These are phyloP conservation scores for Cutaneotrichosporon sp. DNA, from an alignment of 1,284 basidiomycete genomes.

Conservation along the genomic window DNA sequence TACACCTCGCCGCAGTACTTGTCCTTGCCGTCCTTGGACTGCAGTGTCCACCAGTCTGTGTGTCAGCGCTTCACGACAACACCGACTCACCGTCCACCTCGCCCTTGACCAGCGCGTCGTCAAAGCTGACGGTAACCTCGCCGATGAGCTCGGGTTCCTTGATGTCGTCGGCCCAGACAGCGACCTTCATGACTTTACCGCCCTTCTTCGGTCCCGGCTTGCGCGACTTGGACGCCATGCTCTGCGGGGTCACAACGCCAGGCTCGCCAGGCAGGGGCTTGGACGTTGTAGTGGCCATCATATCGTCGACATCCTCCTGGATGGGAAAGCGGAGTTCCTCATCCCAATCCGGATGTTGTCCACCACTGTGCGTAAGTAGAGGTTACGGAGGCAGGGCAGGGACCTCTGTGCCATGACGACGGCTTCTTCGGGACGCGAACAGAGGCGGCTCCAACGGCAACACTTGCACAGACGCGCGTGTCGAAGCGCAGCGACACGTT, in stretches of 20 bases:
- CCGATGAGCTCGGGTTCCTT: conserved; percentile 96
- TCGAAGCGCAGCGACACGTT: background rate
- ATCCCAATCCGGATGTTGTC: conserved; percentile 98
- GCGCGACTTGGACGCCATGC: conserved; percentile 55
- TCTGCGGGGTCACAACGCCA: conserved; percentile 52
- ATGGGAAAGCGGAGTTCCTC: conserved; percentile 94
- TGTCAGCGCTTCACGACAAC: conserved; percentile 6
- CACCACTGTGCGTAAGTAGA: conserved; percentile 61
- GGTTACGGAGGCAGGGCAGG: background rate
- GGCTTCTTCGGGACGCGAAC: background rate
- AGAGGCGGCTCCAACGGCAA: no score
- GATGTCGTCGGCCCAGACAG: conserved; percentile 91
- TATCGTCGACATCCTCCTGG: conserved; percentile 73
- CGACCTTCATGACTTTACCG: conserved; percentile 70
- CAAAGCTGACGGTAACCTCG: conserved; percentile 81
- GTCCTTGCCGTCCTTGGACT: conserved; percentile 87
- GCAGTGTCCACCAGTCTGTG: conserved; percentile 88
- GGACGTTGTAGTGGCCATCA: conserved; percentile 57
- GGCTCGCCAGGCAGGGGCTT: conserved; percentile 21
- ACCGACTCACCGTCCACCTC: conserved; percentile 83
- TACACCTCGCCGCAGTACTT: conserved; percentile 93
- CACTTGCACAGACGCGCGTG: background rate
- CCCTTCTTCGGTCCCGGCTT: conserved; percentile 46
- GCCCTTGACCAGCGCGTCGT: conserved; percentile 86
- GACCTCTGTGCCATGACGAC: background rate